Base-by-base conservation (phyloP, 1,284 basidiomycete genomes). In the Leccinum fallax region DNA sequence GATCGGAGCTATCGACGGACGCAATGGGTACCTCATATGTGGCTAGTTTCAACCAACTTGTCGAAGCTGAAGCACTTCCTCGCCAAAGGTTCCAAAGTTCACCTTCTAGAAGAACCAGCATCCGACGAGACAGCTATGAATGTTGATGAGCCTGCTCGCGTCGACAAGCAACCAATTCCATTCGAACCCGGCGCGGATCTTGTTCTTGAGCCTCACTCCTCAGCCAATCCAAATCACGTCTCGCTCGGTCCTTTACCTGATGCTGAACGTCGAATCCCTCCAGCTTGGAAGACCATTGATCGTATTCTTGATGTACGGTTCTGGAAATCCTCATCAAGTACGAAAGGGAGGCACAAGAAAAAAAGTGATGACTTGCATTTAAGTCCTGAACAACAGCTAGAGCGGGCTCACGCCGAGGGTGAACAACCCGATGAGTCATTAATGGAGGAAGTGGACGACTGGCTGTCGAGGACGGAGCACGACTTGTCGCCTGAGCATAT, bases 1-100 rank as follows among this genome's bases (percentile, higher is more conserved):
- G 85, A 82, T 61, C 78, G 91, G 61, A 90, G 93, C 64, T 95
- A 91, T 75, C 80, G 89, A 57, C 86, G 93, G 61, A 79, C 85
- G 52, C 80, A 88, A 66, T 97, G 95, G 95, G 93, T 96, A 1
- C 90, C 94, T 19, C 95, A 97, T 71, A 88, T 90, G 77, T 97
- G 93, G 93, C 79, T 97, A 1, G 78, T 87, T 32, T 85, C 89
- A 3, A 86, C 84, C 9, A 79, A 86, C 55, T 71, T 76, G 4
- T 71, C 73, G 15, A 92, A 88, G 70, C 78, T 97, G 60, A 86
- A 87, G 65, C 85, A 92, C 73, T 98, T 97, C 75, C 80, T 97
- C 36, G 68, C 74, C 7, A 80, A 81, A 19, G 94, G 94, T 2
- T 79, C 90, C 0, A 85, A 83, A 66, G 82, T 94, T n/a, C 80